A percentile compares a stretch with the other conserved stretches of the same genome.
These are phyloP conservation scores for Leccinum olivaceopallidum DNA, from an alignment of 768 basidiomycete species.

Conservation along the genomic window DNA sequence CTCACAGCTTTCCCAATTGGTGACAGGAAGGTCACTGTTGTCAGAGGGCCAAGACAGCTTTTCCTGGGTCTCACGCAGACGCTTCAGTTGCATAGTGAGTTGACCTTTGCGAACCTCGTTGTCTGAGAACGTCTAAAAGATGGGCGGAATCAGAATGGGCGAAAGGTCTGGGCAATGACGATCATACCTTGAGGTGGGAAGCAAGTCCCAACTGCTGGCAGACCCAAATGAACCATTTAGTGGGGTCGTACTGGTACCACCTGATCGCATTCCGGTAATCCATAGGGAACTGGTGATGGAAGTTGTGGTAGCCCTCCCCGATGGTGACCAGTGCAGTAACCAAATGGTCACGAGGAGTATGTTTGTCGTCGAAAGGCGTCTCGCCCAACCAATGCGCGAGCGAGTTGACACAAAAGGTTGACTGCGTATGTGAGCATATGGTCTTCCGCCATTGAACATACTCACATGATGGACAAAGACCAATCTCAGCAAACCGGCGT, in stretches of 20 bases:
- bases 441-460: slow-evolving; percentile 12
- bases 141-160: background rate
- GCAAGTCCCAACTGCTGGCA: slow-evolving; percentile 51
- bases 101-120: slow-evolving; percentile 84
- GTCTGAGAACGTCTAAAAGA: slow-evolving; percentile 52
- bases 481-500: slow-evolving; percentile 76
- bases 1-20: slow-evolving; percentile 86
- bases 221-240: slow-evolving; percentile 82
- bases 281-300: slow-evolving; percentile 97
- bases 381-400: slow-evolving; percentile 97
- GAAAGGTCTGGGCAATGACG: background rate
- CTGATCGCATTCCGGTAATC: slow-evolving; percentile 96
- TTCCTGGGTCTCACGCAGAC: slow-evolving; percentile 77
- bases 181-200: slow-evolving; percentile 52
- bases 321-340: slow-evolving; percentile 89
- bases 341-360: slow-evolving; percentile 87
- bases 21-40: slow-evolving; percentile 71
- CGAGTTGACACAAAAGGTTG: slow-evolving; percentile 96
- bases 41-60: slow-evolving; percentile 78
- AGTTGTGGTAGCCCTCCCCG: slow-evolving; percentile 98
- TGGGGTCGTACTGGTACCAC: slow-evolving; percentile 90
- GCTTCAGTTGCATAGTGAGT: slow-evolving; percentile 92
- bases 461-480: slow-evolving; percentile 87
- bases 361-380: slow-evolving; percentile 92
- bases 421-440: slow-evolving; percentile 44